Base-by-base conservation (phyloP, 2,329 filamentous ascomycete genomes). In the Parafenestella ontariensis region DNA sequence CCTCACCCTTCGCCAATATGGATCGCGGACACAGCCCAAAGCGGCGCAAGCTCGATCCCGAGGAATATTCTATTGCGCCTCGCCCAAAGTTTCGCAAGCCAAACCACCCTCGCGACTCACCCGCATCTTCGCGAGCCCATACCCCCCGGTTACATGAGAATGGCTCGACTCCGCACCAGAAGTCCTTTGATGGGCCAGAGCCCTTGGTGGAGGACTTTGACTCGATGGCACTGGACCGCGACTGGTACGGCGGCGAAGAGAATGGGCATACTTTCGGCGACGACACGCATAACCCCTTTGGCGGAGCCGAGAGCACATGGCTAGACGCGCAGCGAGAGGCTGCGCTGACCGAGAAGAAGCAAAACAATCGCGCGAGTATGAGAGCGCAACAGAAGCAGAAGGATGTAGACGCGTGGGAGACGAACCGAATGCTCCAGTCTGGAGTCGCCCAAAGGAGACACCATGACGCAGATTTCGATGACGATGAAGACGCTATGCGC, bases 401-500 rank as follows among this genome's bases (percentile, higher is more conserved):
- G 72, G 95, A 99, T 71, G 92, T 95, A 39, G 95, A 99, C 77
- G 94, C 93, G 0, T 99, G 95, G 95, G 96, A 99, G 77, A 95
- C 94, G 15, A 99, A 99, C 74, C 90, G 95, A 54, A 98, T 99
- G 95, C 83, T 99, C 56, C 95, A 93, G 1, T 97, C 93, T 18
- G 94, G 94, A 52, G 93, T 99, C 17, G 95, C 95, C 17, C 96
- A 99, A 76, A 83, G 94, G 69, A 83, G 92, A 63, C 91, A 95
- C 67, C 86, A 92, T 72, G 88, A 88, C 21, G 84, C 86, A 43
- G 92, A 95, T 70, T 96, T 97, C 68, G 89, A 89, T 46, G 89
- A 96, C 61, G 95, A 99, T 60, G 90, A 97, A 44, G 95, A 99
- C 71, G 87, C 87, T 21, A 96, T 89, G 7, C 85, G 96, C 56